Percentiles rank a stretch among this genome's conserved stretches.
Conservation (phyloP, 176 grass and related monocot species). For the Echinochloa phyllopogon region DNA sequence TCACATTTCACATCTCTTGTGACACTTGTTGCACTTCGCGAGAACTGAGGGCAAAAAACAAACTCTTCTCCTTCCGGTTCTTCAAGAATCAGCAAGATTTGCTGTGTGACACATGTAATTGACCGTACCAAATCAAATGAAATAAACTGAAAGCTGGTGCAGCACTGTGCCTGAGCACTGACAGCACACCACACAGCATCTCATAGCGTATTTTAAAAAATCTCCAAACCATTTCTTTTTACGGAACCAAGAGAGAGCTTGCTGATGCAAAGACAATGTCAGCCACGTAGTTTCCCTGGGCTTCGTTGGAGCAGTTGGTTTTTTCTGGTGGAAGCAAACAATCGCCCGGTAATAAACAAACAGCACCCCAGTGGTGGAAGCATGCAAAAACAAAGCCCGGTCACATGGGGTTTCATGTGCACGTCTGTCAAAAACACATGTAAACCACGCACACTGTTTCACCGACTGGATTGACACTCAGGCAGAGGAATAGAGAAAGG, state of each 20-base stretch:
- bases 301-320: conserved; percentile 26
- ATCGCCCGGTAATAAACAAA: not conserved
- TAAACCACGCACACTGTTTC: conserved; percentile 34
- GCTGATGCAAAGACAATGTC: conserved; percentile 34
- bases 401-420: conserved; percentile 48
- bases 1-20: not conserved
- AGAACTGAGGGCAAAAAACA: not conserved
- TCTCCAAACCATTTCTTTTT: not conserved
- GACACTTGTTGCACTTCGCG: not conserved
- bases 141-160: conserved; percentile 23
- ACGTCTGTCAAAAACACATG: conserved; percentile 34
- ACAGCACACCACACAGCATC: conserved; percentile 42
- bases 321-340: conserved; percentile 34
- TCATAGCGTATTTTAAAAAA: not conserved
- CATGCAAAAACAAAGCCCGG: not conserved
- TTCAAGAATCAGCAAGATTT: not conserved
- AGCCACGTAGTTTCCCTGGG: conserved; percentile 39
- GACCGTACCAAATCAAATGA: conserved; percentile 8
- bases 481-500: not conserved
- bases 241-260: not conserved
- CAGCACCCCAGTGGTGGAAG: not conserved
- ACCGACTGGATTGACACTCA: conserved; percentile 22
- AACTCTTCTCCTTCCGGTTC: not conserved
- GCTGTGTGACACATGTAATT: not conserved
- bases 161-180: conserved; percentile 36